Conservation (phyloP, 2,329 filamentous ascomycete genomes). For the Pseudogymnoascus sp. region DNA sequence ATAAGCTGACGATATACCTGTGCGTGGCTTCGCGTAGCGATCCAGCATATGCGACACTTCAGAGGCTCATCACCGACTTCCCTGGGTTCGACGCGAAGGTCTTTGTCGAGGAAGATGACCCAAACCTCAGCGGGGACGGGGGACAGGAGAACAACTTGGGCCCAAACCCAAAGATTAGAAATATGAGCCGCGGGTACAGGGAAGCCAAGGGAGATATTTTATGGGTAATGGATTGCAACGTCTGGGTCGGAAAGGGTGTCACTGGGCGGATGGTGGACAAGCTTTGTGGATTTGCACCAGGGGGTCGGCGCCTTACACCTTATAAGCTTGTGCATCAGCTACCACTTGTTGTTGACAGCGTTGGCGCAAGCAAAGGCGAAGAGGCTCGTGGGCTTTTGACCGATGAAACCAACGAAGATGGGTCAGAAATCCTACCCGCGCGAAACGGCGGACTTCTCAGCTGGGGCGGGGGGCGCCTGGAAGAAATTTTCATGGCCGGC, state of each 20-base stretch:
- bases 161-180: conserved; percentile 96
- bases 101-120: conserved; percentile 75
- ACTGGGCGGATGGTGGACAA: conserved; percentile 83
- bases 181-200: conserved; percentile 86
- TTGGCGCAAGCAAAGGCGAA: conserved; percentile 29
- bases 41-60: conserved; percentile 66
- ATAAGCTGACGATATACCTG: conserved; percentile 70
- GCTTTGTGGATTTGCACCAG: conserved; percentile 56
- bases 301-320: conserved; percentile 41
- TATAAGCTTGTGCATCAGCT: conserved; percentile 95
- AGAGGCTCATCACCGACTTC: conserved; percentile 64
- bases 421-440: conserved; percentile 19
- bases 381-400: conserved; percentile 20
- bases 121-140: conserved; percentile 48
- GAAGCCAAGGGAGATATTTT: conserved; percentile 82
- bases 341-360: conserved; percentile 75
- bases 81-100: conserved; percentile 61
- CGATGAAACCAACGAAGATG: conserved; percentile 18
- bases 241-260: conserved; percentile 77
- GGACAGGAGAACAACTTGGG: conserved; percentile 56
- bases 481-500: conserved; percentile 91
- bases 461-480: conserved; percentile 67
- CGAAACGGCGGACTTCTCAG: conserved; percentile 21
- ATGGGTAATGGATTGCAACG: conserved; percentile 94
- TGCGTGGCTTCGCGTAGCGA: conserved; percentile 71